Evolutionary conservation across 306 rosid genomes (phyloP).

Genomic region (Gastrolobium bilobum): DNA sequence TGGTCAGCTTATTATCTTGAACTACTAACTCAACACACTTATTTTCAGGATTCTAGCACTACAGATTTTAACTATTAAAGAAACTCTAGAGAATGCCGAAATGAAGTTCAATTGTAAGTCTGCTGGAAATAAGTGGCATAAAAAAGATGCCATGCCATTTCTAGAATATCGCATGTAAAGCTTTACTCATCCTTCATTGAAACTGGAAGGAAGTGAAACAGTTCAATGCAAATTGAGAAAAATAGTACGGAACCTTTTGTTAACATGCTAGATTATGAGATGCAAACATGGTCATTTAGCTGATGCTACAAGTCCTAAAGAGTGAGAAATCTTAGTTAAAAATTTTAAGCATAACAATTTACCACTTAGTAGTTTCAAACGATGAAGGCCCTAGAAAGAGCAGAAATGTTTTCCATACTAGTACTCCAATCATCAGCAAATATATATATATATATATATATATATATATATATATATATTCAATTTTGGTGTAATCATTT

Average conservation of each 20-base stretch:
- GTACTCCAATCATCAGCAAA: background rate
- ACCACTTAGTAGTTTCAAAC: conserved; percentile 11
- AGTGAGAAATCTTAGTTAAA: background rate
- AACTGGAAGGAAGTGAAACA: conserved; percentile 5
- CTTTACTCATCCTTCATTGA: conserved; percentile 12
- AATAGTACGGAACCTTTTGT: background rate
- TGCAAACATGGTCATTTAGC: background rate
- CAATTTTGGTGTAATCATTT: conserved; percentile 1
- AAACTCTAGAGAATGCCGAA: conserved; percentile 18
- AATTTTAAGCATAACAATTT: background rate
- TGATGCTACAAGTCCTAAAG: background rate
- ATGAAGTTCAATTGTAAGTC: conserved; percentile 1
- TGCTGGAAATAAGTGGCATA: background rate
- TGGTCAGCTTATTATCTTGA: background rate
- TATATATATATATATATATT: too few relatives aligned
- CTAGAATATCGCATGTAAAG: conserved; percentile 4
- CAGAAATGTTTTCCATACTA: background rate
- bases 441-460: too few relatives aligned
- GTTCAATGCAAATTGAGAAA: conserved; percentile 21
- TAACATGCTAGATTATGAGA: conserved; percentile 2
- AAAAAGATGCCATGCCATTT: background rate
- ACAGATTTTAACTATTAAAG: background rate
- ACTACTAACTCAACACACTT: conserved; percentile 20
- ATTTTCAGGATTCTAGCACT: conserved; percentile 19
- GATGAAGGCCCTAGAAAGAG: background rate